Conservation (phyloP, 257 asterid genomes). For the Prunella vulgaris region DNA sequence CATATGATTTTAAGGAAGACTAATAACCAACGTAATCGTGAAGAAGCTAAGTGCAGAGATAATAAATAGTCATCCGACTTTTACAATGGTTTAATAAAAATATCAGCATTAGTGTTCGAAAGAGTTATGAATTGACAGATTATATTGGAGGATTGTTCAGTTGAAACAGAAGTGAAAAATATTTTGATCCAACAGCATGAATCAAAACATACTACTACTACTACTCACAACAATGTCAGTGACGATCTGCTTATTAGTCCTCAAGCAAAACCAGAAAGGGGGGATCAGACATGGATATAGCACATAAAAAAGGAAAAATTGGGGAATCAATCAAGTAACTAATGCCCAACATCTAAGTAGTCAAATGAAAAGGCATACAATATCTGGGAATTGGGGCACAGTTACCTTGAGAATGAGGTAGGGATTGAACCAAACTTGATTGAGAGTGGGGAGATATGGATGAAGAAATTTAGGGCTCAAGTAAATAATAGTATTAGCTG, state of each 20-base stretch:
- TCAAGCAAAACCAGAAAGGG: background rate
- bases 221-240: background rate
- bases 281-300: background rate
- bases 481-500: conserved; percentile 71
- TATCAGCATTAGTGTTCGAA: background rate
- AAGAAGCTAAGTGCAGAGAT: background rate
- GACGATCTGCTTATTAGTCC: background rate
- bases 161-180: background rate
- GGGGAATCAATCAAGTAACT: background rate
- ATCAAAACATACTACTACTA: background rate
- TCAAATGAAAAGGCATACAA: background rate
- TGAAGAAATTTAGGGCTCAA: conserved; percentile 54
- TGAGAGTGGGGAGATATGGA: conserved; percentile 51
- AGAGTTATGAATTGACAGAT: background rate
- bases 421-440: conserved; percentile 84
- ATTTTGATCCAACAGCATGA: background rate
- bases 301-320: background rate
- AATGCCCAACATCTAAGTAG: background rate
- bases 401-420: conserved; percentile 76
- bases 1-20: background rate
- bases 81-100: background rate
- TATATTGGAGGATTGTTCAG: background rate
- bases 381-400: background rate
- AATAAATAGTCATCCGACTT: background rate
- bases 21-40: background rate